phyloP scores from a whole-genome alignment of 441 rosid species.

The Manihot esculenta region DNA sequence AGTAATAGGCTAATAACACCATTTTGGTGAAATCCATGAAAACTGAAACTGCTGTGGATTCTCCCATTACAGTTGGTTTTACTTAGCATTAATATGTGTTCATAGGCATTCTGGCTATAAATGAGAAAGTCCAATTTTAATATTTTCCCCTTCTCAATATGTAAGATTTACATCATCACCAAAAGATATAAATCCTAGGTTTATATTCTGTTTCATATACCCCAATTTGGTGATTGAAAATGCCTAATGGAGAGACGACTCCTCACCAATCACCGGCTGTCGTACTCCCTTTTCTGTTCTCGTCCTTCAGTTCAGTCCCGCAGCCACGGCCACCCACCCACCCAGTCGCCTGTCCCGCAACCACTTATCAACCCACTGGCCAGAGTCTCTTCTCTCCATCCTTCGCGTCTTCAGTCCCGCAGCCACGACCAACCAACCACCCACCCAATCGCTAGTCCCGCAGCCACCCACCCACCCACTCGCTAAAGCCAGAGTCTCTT shows the following conservation, averaged over 20 bases:
- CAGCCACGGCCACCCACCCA: too few species aligned
- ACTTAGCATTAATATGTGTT: not conserved
- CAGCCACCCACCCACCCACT: too few species aligned
- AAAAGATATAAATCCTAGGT: not conserved
- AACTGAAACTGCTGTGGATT: not conserved
- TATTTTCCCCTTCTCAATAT: not conserved
- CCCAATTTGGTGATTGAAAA: not conserved
- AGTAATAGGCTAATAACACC: not conserved
- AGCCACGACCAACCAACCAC: too few species aligned
- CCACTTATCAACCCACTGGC: too few species aligned
- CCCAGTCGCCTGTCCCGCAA: too few species aligned
- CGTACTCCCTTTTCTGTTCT: too few species aligned
- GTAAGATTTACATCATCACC: not conserved
- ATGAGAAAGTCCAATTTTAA: not conserved
- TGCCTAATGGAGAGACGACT: not conserved
- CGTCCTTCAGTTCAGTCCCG: too few species aligned
- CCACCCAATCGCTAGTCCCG: too few species aligned
- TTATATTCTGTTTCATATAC: not conserved
- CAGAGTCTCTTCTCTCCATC: too few species aligned
- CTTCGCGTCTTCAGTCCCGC: too few species aligned
- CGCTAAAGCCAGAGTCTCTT: too few species aligned
- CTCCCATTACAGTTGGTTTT: not conserved
- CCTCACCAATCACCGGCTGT: too few species aligned
- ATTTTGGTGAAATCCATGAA: not conserved
- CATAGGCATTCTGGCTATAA: not conserved